Evolutionary conservation across 768 basidiomycete species (phyloP).

Genomic region (Coprinopsis strossmayeri): DNA sequence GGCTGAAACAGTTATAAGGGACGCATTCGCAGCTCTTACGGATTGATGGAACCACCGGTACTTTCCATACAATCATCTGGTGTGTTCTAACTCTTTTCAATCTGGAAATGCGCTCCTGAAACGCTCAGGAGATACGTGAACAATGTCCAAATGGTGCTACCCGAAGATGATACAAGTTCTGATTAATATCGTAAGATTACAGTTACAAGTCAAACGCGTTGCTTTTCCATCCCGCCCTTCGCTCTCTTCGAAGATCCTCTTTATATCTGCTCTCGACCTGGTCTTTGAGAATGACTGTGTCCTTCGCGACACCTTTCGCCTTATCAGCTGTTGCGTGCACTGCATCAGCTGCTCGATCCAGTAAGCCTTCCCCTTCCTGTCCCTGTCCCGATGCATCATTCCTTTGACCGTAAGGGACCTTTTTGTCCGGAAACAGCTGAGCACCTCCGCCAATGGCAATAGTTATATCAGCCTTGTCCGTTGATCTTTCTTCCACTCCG

Average conservation of each 20-base stretch:
- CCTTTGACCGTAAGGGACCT: slow-evolving; percentile 23
- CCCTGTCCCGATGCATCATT: slow-evolving; percentile 16
- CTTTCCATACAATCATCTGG: neutral
- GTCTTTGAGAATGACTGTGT: slow-evolving; percentile 15
- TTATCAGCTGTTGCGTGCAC: too few relatives aligned
- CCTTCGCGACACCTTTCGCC: slow-evolving; percentile 13
- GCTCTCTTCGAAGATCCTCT: slow-evolving; percentile 17
- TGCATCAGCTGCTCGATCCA: slow-evolving; percentile 15
- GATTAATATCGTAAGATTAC: too few relatives aligned
- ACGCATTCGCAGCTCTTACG: neutral
- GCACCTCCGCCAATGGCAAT: slow-evolving; percentile 30
- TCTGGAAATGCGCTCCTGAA: too few relatives aligned
- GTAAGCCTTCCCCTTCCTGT: slow-evolving; percentile 11
- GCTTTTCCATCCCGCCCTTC: slow-evolving; percentile 25
- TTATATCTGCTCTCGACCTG: slow-evolving; percentile 18
- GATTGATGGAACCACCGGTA: too few relatives aligned
- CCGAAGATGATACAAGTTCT: too few relatives aligned
- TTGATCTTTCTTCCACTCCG: neutral
- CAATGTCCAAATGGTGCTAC: too few relatives aligned
- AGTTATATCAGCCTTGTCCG: slow-evolving; percentile 19
- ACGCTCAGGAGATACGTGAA: too few relatives aligned
- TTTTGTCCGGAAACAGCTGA: slow-evolving; percentile 28
- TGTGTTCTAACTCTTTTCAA: too few relatives aligned
- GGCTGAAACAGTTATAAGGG: neutral
- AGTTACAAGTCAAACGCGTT: slow-evolving; percentile 25